Evolutionary conservation across 306 rosid genomes (phyloP).

Genomic region (Rosa chinensis): DNA sequence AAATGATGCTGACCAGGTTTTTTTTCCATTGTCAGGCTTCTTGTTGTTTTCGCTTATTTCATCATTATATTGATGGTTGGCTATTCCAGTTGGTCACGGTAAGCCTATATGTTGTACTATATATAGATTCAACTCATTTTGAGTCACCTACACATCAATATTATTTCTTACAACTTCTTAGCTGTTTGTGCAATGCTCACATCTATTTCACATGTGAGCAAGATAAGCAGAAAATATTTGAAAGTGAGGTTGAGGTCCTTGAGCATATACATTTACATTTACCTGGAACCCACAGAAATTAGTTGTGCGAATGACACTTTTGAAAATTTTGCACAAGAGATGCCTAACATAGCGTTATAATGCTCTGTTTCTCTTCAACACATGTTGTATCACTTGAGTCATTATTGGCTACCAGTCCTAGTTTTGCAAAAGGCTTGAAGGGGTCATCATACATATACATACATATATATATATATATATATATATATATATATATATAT

Average conservation of each 20-base stretch:
- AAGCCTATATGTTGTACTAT: slow-evolving; percentile 35
- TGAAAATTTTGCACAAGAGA: not conserved
- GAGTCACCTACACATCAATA: slow-evolving; percentile 14
- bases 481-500: too few relatives aligned
- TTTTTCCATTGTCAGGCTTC: slow-evolving; percentile 37
- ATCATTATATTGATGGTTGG: slow-evolving; percentile 41
- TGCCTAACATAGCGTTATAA: not conserved
- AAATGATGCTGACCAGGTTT: too few relatives aligned
- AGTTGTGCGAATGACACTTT: not conserved
- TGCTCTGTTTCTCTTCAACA: not conserved
- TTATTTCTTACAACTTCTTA: not conserved
- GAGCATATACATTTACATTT: not conserved
- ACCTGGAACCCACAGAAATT: not conserved
- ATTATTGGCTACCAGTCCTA: too few relatives aligned
- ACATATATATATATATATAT: too few relatives aligned
- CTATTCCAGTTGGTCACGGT: slow-evolving; percentile 26
- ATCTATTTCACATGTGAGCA: not conserved
- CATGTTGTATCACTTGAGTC: not conserved
- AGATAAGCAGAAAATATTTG: not conserved
- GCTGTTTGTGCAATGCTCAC: slow-evolving; percentile 17
- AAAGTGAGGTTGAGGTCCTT: not conserved
- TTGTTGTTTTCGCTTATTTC: slow-evolving; percentile 43
- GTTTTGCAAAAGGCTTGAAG: not conserved
- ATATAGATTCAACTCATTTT: slow-evolving; percentile 30
- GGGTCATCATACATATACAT: too few relatives aligned